Conservation (phyloP, 23 red algal species). For the Cyanidium caldarium region DNA sequence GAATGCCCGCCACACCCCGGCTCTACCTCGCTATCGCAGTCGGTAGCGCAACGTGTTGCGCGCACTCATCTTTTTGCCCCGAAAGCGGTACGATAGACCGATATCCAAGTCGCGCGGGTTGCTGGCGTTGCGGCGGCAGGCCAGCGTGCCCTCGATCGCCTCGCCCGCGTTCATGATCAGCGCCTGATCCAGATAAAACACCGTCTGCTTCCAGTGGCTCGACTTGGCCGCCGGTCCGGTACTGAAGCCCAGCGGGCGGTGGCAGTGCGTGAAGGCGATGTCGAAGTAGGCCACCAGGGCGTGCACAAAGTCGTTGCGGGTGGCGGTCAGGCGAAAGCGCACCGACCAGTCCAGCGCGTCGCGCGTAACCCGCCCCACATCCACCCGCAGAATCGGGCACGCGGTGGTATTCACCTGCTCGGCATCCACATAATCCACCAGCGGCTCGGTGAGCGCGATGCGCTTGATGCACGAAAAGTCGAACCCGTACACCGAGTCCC, state of each 20-base stretch:
- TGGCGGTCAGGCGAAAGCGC: slow-evolving; percentile 53
- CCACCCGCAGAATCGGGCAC: slow-evolving; percentile 42
- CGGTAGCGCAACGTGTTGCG: slow-evolving; percentile 12
- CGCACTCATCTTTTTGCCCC: slow-evolving; percentile 15
- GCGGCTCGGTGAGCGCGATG: slow-evolving; percentile 81
- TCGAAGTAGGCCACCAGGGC: slow-evolving; percentile 92
- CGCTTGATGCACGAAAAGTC: slow-evolving; percentile 86
- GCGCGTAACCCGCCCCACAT: slow-evolving; percentile 28
- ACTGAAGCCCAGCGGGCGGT: slow-evolving; percentile 50
- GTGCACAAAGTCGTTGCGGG: slow-evolving; percentile 69
- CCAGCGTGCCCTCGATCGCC: slow-evolving; percentile 52
- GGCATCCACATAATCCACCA: slow-evolving; percentile 74
- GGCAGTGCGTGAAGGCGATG: slow-evolving; percentile 59
- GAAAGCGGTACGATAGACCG: slow-evolving; percentile 60
- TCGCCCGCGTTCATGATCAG: slow-evolving; percentile 56
- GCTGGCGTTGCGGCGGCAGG: slow-evolving; percentile 54
- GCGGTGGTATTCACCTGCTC: slow-evolving; percentile 66
- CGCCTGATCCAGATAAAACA: slow-evolving; percentile 74
- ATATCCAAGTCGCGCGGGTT: slow-evolving; percentile 95
- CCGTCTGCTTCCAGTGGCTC: slow-evolving; percentile 99
- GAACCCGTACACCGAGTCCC: slow-evolving; percentile 88
- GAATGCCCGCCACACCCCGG: no score
- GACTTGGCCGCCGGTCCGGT: slow-evolving; percentile 50
- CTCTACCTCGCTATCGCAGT: slow-evolving; percentile 9
- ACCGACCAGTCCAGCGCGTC: slow-evolving; percentile 55